These are phyloP conservation scores for Suillus hirtellus DNA, from an alignment of 768 basidiomycete species.

Conservation along the genomic window DNA sequence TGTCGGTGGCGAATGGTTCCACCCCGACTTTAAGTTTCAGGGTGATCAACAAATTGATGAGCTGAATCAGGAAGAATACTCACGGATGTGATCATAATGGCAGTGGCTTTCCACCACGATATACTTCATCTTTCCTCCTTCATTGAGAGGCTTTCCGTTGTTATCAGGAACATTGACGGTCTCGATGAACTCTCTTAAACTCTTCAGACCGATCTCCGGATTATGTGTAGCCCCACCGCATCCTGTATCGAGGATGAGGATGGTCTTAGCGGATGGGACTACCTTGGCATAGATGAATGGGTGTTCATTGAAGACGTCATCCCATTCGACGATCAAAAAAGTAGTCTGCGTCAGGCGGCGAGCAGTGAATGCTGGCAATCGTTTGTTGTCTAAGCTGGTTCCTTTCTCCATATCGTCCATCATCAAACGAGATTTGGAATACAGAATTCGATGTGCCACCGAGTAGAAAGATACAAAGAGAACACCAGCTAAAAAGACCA, in stretches of 20 bases:
- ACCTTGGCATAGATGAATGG: constrained; percentile 57
- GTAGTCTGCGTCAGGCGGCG: constrained; percentile 34
- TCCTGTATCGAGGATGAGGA: constrained; percentile 56
- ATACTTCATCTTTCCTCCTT: constrained; percentile 41
- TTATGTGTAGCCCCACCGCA: constrained; percentile 50
- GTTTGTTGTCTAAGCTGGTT: background rate
- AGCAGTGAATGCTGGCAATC: constrained; percentile 36
- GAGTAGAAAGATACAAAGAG: constrained; percentile 13
- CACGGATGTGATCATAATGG: constrained; percentile 61
- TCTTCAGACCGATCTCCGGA: constrained; percentile 40
- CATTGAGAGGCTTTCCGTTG: constrained; percentile 44
- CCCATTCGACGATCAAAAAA: constrained; percentile 50
- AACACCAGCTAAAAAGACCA: constrained; percentile 6
- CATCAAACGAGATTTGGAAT: background rate
- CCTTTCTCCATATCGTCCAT: constrained; percentile 19
- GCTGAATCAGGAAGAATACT: constrained; percentile 21
- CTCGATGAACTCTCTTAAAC: constrained; percentile 52
- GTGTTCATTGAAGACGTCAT: constrained; percentile 52
- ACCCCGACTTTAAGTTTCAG: constrained; percentile 40
- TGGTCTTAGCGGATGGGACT: constrained; percentile 37
- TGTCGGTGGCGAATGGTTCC: constrained; percentile 51
- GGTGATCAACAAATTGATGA: background rate
- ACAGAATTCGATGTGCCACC: background rate
- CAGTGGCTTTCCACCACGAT: constrained; percentile 53
- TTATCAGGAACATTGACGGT: constrained; percentile 45